A percentile compares a stretch with the other conserved stretches of the same genome.
phyloP scores from a whole-genome alignment of 768 basidiomycete genomes.

The Phaeotremella skinneri region DNA sequence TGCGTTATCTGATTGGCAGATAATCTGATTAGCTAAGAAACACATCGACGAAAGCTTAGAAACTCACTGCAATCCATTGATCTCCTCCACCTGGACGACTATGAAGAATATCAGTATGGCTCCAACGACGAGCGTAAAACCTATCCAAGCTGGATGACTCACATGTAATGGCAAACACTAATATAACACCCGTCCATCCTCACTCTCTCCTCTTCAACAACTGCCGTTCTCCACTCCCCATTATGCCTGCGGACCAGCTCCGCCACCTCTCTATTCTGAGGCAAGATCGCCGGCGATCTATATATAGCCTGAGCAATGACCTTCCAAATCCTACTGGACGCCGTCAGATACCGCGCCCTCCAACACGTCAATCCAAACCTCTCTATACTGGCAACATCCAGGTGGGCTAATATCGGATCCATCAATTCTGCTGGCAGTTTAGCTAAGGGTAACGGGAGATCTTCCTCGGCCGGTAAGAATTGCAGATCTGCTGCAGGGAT shows the following conservation, averaged over 20 bases:
- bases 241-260: constrained; percentile 59
- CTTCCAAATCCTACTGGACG: constrained; percentile 70
- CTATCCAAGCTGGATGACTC: constrained; percentile 21
- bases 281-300: constrained; percentile 69
- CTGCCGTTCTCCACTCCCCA: constrained; percentile 70
- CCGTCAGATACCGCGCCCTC: constrained; percentile 68
- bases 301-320: constrained; percentile 57
- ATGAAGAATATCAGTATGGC: constrained; percentile 1
- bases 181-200: constrained; percentile 88
- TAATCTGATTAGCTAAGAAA: constrained; percentile 1
- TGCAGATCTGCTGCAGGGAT: constrained; percentile 23
- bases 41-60: background rate
- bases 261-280: constrained; percentile 50
- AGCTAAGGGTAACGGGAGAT: constrained; percentile 59
- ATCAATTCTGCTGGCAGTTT: constrained; percentile 74
- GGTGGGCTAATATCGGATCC: constrained; percentile 62
- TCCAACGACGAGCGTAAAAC: constrained; percentile 2
- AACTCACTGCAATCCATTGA: constrained; percentile 77
- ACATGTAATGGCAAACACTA: constrained; percentile 73
- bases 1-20: constrained; percentile 63
- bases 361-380: constrained; percentile 71
- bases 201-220: constrained; percentile 78
- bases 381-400: constrained; percentile 70
- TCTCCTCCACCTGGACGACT: constrained; percentile 77
- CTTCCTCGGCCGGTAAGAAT: constrained; percentile 72